Evolutionary conservation across 2,329 filamentous ascomycete species (phyloP).

Genomic region (Calonectria pseudoreteaudii): DNA sequence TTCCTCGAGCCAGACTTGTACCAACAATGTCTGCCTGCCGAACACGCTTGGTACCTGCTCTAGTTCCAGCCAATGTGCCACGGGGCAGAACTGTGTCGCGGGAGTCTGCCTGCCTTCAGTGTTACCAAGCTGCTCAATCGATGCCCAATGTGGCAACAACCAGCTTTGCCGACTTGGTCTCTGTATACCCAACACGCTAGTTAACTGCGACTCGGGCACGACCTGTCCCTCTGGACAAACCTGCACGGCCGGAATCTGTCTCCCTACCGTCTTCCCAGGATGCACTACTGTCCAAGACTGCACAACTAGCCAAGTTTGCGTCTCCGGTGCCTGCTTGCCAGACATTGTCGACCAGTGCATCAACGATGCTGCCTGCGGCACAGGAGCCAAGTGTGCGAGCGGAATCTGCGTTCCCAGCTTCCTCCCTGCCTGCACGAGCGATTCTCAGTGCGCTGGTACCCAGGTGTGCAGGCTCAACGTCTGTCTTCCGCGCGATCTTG

Average conservation of each 20-base stretch:
- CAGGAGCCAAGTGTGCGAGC: background rate
- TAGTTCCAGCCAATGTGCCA: background rate
- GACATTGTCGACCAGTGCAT: slow-evolving; percentile 7
- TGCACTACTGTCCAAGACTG: background rate
- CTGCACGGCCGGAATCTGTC: slow-evolving; percentile 13
- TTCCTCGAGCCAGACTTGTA: background rate
- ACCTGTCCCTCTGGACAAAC: background rate
- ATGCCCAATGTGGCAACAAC: slow-evolving; percentile 10
- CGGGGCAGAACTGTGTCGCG: slow-evolving; percentile 3
- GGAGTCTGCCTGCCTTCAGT: slow-evolving; percentile 16
- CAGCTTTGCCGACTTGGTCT: slow-evolving; percentile 17
- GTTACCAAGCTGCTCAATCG: slow-evolving; percentile 7
- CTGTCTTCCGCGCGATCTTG: slow-evolving; percentile 18
- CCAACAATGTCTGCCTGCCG: slow-evolving; percentile 17
- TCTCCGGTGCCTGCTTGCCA: slow-evolving; percentile 11
- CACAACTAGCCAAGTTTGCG: background rate
- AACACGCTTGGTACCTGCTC: background rate
- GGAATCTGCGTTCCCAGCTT: slow-evolving; percentile 7
- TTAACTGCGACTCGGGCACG: background rate
- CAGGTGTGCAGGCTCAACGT: slow-evolving; percentile 15
- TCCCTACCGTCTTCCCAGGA: slow-evolving; percentile 10
- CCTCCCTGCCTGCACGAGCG: slow-evolving; percentile 1
- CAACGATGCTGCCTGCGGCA: background rate
- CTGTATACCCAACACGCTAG: background rate
- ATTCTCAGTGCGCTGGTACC: background rate